These are phyloP conservation scores for Ceratobasidium theobromae DNA, from an alignment of 1,284 basidiomycete genomes.

Conservation along the genomic window DNA sequence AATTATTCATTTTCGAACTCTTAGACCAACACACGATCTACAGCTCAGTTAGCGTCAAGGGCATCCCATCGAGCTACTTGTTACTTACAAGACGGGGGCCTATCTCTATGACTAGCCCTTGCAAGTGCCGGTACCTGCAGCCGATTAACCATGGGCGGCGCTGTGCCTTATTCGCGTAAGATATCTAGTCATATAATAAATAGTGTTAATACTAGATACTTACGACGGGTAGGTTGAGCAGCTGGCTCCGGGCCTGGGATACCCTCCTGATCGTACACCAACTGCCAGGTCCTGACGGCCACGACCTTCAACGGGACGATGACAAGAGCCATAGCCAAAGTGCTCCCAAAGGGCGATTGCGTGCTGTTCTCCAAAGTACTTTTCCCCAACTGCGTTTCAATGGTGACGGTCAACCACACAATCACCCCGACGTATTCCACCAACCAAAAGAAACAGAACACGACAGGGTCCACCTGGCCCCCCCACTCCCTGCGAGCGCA, in stretches of 20 bases:
- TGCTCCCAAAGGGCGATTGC: not conserved
- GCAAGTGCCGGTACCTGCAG: too few species aligned
- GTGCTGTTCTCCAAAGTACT: not conserved
- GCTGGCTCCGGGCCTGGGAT: not conserved
- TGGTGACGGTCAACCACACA: not conserved
- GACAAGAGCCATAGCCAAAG: not conserved
- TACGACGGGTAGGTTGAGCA: not conserved
- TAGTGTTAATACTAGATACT: not conserved
- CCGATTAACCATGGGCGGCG: not conserved
- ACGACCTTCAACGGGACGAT: conserved; percentile 1
- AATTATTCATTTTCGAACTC: too few species aligned
- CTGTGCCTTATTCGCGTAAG: not conserved
- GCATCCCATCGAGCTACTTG: not conserved
- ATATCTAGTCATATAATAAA: not conserved
- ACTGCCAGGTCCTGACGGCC: not conserved
- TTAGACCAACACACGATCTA: too few species aligned
- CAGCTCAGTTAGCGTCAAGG: not conserved
- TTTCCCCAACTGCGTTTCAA: not conserved
- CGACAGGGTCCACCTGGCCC: not conserved
- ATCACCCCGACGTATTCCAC: not conserved
- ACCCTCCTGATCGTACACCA: not conserved
- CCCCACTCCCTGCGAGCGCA: not conserved
- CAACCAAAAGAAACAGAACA: conserved; percentile 1
- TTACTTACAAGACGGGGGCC: not conserved
- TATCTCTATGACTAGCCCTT: not conserved